phyloP scores from a whole-genome alignment of 2,329 filamentous ascomycete species.

The Cladosporium sp. region DNA sequence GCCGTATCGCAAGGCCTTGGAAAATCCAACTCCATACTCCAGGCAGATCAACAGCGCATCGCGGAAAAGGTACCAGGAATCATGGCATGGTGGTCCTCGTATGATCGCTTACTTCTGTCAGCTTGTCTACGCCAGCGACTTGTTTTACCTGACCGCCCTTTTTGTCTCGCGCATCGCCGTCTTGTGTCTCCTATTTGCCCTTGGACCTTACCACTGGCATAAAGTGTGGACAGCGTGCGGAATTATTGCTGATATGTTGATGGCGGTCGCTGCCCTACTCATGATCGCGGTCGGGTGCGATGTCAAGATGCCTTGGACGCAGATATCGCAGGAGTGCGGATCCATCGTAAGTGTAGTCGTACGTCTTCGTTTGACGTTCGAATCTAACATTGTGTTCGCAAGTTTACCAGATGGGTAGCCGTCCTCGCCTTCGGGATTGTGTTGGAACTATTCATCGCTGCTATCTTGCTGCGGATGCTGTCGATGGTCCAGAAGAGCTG shows the following conservation, averaged over 20 bases:
- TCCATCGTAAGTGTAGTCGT: not conserved
- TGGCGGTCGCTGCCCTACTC: not conserved
- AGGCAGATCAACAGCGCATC: not conserved
- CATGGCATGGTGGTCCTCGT: not conserved
- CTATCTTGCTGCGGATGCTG: not conserved
- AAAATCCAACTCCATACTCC: not conserved
- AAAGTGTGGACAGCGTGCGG: not conserved
- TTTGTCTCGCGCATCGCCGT: conserved; percentile 3
- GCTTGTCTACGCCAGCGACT: conserved; percentile 6
- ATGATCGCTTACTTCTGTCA: not conserved
- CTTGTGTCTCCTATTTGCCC: not conserved
- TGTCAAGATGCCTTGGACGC: not conserved
- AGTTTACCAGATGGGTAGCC: not conserved
- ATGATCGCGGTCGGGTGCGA: conserved; percentile 3
- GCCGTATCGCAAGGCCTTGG: conserved; percentile 7
- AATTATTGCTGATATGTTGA: not conserved
- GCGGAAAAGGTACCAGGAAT: conserved; percentile 5
- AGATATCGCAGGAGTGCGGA: not conserved
- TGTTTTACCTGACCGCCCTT: not conserved
- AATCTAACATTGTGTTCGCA: not conserved
- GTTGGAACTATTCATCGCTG: not conserved
- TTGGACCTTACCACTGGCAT: not conserved
- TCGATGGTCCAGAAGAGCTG: not conserved
- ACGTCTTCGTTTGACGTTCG: not conserved
- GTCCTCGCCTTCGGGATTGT: not conserved